A percentile compares a stretch with the other conserved stretches of the same genome.
Evolutionary conservation across 75 land plant species (phyloP).

Genomic region (Ceratopteris richardii): DNA sequence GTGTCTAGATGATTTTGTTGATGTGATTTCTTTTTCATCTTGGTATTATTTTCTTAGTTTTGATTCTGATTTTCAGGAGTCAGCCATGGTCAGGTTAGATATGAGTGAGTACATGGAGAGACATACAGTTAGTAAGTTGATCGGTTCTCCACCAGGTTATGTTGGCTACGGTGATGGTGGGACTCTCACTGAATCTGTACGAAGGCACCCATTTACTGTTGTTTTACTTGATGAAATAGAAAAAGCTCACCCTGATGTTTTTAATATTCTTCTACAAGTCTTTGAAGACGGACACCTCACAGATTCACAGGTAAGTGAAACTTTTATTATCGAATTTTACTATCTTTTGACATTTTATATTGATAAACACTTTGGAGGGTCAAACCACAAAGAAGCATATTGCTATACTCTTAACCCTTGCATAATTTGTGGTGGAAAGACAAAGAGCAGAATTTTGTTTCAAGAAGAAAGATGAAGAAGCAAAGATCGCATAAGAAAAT

Average conservation of each 20-base stretch:
- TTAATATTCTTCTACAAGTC: conserved; percentile 85
- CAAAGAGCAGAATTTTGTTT: too few relatives aligned
- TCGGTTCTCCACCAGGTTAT: conserved; percentile 97
- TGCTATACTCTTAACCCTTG: too few relatives aligned
- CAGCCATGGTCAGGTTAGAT: conserved; percentile 85
- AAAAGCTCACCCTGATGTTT: conserved; percentile 94
- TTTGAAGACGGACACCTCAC: conserved; percentile 96
- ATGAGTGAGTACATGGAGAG: conserved; percentile 99
- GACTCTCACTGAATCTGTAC: conserved; percentile 77
- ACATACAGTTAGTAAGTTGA: conserved; percentile 86
- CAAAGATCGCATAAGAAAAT: too few relatives aligned
- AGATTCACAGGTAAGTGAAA: conserved; percentile 62
- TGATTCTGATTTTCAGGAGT: conserved; percentile 38
- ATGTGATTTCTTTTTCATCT: neutral
- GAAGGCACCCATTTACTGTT: conserved; percentile 79
- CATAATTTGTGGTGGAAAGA: too few relatives aligned
- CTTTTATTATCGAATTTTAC: too few relatives aligned
- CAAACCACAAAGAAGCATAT: too few relatives aligned
- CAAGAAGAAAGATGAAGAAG: too few relatives aligned
- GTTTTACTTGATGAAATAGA: conserved; percentile 92
- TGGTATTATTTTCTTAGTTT: neutral
- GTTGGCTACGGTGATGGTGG: conserved; percentile 96
- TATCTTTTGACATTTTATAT: too few relatives aligned
- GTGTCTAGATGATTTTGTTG: neutral
- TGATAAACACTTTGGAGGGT: too few relatives aligned